Conservation (phyloP, 2,329 filamentous ascomycete genomes). For the Aspergillus quadricinctus region DNA sequence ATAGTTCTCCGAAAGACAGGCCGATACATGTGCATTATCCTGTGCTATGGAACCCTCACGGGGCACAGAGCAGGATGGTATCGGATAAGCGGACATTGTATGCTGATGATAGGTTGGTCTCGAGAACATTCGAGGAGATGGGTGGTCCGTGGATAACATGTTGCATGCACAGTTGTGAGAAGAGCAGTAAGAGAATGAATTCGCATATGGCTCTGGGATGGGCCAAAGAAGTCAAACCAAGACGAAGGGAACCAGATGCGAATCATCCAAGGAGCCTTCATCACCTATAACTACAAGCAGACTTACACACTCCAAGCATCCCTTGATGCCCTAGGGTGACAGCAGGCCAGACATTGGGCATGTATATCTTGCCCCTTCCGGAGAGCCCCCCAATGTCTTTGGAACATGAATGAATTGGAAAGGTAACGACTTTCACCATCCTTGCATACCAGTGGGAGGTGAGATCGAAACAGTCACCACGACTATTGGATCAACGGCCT, state of each 20-base stretch:
- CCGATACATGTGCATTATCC: slow-evolving; percentile 12
- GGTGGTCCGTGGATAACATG: slow-evolving; percentile 31
- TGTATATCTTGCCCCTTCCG: slow-evolving; percentile 23
- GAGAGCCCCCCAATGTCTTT: slow-evolving; percentile 22
- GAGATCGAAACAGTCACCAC: slow-evolving; percentile 13
- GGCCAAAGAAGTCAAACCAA: background rate
- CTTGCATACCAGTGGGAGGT: slow-evolving; percentile 37
- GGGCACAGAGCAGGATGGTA: slow-evolving; percentile 16
- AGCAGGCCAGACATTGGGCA: slow-evolving; percentile 16
- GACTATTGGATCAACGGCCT: slow-evolving; percentile 24
- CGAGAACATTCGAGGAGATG: slow-evolving; percentile 18
- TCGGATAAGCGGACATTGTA: slow-evolving; percentile 14
- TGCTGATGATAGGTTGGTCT: slow-evolving; percentile 13
- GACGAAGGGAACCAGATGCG: background rate
- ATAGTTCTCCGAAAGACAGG: slow-evolving; percentile 19
- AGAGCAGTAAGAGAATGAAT: background rate
- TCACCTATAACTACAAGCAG: slow-evolving; percentile 27
- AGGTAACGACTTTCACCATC: slow-evolving; percentile 23
- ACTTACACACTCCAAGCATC: slow-evolving; percentile 17
- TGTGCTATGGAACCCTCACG: slow-evolving; percentile 8
- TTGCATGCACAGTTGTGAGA: slow-evolving; percentile 5
- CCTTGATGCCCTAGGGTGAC: slow-evolving; percentile 25
- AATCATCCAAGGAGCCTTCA: slow-evolving; percentile 17
- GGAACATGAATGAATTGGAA: slow-evolving; percentile 21
- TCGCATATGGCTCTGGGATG: background rate